Evolutionary conservation across 768 basidiomycete species (phyloP), one percentile per base, ranked within the genome.

Genomic region (Hortiboletus flavorubellus): DNA sequence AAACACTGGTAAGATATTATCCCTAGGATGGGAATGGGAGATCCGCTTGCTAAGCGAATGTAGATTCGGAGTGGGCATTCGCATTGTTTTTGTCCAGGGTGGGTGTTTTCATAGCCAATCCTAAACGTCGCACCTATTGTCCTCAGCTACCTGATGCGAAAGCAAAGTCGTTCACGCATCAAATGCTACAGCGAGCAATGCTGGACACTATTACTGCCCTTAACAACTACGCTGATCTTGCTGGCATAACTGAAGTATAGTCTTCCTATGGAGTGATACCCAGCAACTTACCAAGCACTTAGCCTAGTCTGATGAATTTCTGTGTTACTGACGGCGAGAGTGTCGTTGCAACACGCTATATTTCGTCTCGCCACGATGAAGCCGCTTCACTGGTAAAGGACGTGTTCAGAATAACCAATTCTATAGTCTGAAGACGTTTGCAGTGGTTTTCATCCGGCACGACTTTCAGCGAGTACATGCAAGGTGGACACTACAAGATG

Each of bases 21-120:
- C 3, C 18, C 18, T 39, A 9, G 15, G 8, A 33, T 15, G 16
- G 26, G 23, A 23, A 16, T 16, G 12, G 40, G 12, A 31, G 44
- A 33, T 16, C 18, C 41, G 15, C 23, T 34, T 44, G 29, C 50
- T 42, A 42, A 52, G 45, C 14, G 44, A 48, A 39, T 48, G 29
- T 45, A 89, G 96, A 99, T 72, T 95, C 93, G 4, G 95, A 99
- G 77, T 98, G 95, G 94, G 88, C 92, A 6, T 99, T 98, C 68
- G 94, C 91, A 8, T 73, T 96, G 48, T 90, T 95, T 69, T 72
- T 98, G 31, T 91, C 94, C 3, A 90, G 87, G 76, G 91, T 84
- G 58, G 59, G 50, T 38, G 55, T 18, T 5, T 59, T 31, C 7
- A 6, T 23, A 26, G 37, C 43, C 14, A 44, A 44, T 26, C 31